phyloP scores from a whole-genome alignment of 1,139 yeast species.

The Eremothecium sinecaudum region DNA sequence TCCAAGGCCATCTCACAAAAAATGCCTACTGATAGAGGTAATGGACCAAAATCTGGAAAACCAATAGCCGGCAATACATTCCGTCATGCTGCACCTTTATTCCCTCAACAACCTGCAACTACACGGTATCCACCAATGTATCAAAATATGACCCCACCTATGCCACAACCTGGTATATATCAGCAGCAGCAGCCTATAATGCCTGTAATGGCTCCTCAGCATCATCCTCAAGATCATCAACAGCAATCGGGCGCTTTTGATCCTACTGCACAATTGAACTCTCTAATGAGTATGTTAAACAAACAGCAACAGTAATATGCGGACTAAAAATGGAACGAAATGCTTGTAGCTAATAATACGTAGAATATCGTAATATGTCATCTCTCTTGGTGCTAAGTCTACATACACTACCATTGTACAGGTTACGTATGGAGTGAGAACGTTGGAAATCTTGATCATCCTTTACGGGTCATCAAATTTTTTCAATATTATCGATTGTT shows the following conservation, averaged over 20 bases:
- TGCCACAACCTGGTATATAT: slow-evolving; percentile 9
- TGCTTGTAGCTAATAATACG: slow-evolving; percentile 5
- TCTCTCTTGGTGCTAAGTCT: background rate
- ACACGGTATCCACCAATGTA: slow-evolving; percentile 15
- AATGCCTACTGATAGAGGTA: slow-evolving; percentile 80
- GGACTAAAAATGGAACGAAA: background rate
- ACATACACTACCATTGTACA: no score
- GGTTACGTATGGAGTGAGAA: no score
- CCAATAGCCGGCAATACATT: slow-evolving; percentile 39
- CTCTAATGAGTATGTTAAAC: slow-evolving; percentile 35
- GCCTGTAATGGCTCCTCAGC: slow-evolving; percentile 15
- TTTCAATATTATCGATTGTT: no score
- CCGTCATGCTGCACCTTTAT: slow-evolving; percentile 18
- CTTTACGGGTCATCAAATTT: slow-evolving; percentile 1
- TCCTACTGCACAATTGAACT: slow-evolving; percentile 34
- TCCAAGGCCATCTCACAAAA: slow-evolving; percentile 85
- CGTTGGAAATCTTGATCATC: background rate
- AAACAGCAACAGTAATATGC: slow-evolving; percentile 27
- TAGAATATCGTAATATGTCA: slow-evolving; percentile 1
- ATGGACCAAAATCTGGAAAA: slow-evolving; percentile 74
- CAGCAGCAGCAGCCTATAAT: slow-evolving; percentile 13
- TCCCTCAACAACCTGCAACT: slow-evolving; percentile 15
- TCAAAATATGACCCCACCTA: slow-evolving; percentile 7
- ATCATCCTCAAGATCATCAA: slow-evolving; percentile 13
- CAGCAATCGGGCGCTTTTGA: slow-evolving; percentile 23